Base-by-base conservation (phyloP, 83 land plant genomes). In the Picea mariana region DNA sequence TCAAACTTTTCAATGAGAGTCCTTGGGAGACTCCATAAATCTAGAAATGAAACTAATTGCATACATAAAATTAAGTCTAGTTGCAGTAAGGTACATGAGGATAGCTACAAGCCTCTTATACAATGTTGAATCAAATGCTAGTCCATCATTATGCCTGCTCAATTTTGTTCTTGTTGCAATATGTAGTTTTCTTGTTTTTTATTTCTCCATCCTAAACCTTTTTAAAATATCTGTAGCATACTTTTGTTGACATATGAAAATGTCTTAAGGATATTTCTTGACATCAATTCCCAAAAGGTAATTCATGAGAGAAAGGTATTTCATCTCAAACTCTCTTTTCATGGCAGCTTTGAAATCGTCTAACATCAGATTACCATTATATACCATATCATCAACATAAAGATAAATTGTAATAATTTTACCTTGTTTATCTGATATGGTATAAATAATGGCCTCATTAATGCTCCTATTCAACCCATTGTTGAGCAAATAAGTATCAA, bases 211-310 rank as follows among this genome's bases (percentile, higher is more conserved):
- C 11, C 77, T 34, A 26, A 83, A 87, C 71, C 73, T 78, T n/a
- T 65, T 58, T 11, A 87, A 47, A 16, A 83, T 18, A 1, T 87
- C 55, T 55, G 55, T 59, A 9, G 62, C 65, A 78, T 81, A 87
- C 26, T 80, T 83, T 16, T 42, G 4, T 81, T 87, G 88, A 44
- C 12, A 18, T 59, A 87, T 75, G 58, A 67, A 79, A 31, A 81
- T 80, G 17, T 52, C 62, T 67, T 77, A 26, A 34, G 11, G 12
- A 38, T 7, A n/a, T 75, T 80, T 52, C 12, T 6, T 3, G 6
- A 81, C 63, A 31, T 87, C 77, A 4, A 86, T 58, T 0, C 88
- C 88, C 18, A 87, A 75, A 83, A 83, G 83, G 17, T 81, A 81
- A 2, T 49, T 62, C 75, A 83, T 65, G 16, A 9, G 6, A 4